Evolutionary conservation across 768 basidiomycete genomes (phyloP).

Genomic region (Hypholoma sublateritium): DNA sequence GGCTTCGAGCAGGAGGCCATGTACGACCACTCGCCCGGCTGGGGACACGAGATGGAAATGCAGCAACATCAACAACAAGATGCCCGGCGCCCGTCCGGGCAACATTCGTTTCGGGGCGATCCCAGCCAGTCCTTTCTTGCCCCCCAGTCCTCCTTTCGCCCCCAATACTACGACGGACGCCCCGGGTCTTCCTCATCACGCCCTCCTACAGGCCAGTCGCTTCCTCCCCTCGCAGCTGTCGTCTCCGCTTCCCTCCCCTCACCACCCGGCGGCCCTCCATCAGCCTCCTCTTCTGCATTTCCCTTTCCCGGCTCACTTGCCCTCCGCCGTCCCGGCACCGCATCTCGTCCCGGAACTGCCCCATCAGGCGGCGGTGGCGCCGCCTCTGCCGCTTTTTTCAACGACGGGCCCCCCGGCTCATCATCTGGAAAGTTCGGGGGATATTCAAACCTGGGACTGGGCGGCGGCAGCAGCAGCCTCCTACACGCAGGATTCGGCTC

Average conservation of each 20-base stretch:
- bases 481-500: constrained; percentile 34
- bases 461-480: constrained; percentile 29
- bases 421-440: constrained; percentile 46
- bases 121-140: constrained; percentile 56
- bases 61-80: constrained; percentile 5
- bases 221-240: constrained; percentile 76
- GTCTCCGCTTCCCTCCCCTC: constrained; percentile 64
- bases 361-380: constrained; percentile 27
- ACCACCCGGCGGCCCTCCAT: constrained; percentile 3
- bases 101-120: constrained; percentile 72
- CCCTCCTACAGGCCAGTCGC: constrained; percentile 31
- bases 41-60: constrained; percentile 13
- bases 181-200: constrained; percentile 11
- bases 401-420: constrained; percentile 14
- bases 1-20: constrained; percentile 56
- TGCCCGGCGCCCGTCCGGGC: background rate
- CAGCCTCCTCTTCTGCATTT: constrained; percentile 44
- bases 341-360: constrained; percentile 69
- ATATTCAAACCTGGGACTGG: constrained; percentile 51
- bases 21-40: constrained; percentile 16
- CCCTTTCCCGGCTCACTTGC: constrained; percentile 55
- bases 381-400: constrained; percentile 61
- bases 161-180: background rate
- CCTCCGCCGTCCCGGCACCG: constrained; percentile 57
- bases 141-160: background rate